phyloP scores from a whole-genome alignment of 257 asterid genomes.

The Solanum appendiculatum region DNA sequence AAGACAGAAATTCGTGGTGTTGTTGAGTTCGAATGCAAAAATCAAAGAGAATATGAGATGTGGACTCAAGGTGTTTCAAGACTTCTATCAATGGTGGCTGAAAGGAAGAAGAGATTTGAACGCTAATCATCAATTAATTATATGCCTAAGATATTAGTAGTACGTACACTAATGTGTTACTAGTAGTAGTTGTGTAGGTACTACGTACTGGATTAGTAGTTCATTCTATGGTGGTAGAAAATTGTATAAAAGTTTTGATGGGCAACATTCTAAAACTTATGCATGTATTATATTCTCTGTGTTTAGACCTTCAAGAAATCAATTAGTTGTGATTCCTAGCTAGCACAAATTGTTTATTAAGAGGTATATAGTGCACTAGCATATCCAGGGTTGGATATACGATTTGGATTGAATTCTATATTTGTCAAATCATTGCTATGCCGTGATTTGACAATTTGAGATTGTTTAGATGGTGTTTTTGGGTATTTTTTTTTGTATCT shows the following conservation, averaged over 20 bases:
- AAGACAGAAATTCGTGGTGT: slow-evolving; percentile 73
- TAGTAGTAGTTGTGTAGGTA: neutral
- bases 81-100: slow-evolving; percentile 32
- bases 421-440: too few species aligned
- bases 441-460: too few species aligned
- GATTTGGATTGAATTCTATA: too few species aligned
- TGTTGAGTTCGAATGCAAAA: slow-evolving; percentile 42
- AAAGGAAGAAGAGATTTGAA: slow-evolving; percentile 7
- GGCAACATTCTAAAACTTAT: neutral
- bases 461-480: too few species aligned
- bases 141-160: neutral
- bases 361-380: neutral
- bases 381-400: neutral
- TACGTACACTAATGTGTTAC: neutral
- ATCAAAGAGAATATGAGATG: slow-evolving; percentile 34
- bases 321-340: neutral
- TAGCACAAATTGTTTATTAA: neutral
- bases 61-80: slow-evolving; percentile 49
- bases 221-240: neutral
- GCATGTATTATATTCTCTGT: neutral
- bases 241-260: neutral
- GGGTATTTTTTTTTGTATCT: too few species aligned
- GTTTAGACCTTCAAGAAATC: neutral
- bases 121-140: neutral
- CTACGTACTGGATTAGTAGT: neutral